A percentile compares a stretch with the other conserved stretches of the same genome.
Conservation (phyloP, 192 early-diverging fungal species). For the Dimargaris xerosporica region DNA sequence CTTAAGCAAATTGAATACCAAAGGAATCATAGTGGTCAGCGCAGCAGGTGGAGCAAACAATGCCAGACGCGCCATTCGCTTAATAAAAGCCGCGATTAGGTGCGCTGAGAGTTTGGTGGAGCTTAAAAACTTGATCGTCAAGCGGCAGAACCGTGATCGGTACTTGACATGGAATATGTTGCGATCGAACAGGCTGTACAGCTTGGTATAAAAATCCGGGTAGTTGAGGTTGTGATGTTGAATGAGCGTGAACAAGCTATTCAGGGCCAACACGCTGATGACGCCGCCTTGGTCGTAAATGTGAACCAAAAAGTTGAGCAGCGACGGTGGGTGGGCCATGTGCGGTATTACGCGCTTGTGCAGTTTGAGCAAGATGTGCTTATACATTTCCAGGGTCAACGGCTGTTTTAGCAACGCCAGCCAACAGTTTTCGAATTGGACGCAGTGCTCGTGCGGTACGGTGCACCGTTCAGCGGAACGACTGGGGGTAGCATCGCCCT, state of each 20-base stretch:
- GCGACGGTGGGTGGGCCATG: conserved; percentile 52
- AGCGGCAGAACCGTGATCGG: conserved; percentile 84
- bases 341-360: conserved; percentile 84
- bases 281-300: conserved; percentile 81
- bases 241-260: conserved; percentile 91
- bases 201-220: conserved; percentile 91
- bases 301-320: conserved; percentile 90
- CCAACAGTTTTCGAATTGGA: conserved; percentile 71
- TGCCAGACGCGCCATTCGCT: conserved; percentile 71
- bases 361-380: conserved; percentile 61
- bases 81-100: conserved; percentile 85
- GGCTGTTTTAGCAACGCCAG: conserved; percentile 54
- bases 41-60: conserved; percentile 76
- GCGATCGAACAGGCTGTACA: conserved; percentile 81
- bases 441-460: conserved; percentile 41
- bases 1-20: conserved; percentile 86
- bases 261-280: conserved; percentile 80
- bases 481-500: conserved; percentile 1
- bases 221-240: conserved; percentile 94
- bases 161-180: conserved; percentile 89
- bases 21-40: conserved; percentile 69
- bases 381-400: conserved; percentile 58
- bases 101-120: conserved; percentile 79
- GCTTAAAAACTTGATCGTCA: conserved; percentile 74
- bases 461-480: conserved; percentile 11